phyloP scores from a whole-genome alignment of 169 alveolate species.

The Ichthyophthirius multifiliis region DNA sequence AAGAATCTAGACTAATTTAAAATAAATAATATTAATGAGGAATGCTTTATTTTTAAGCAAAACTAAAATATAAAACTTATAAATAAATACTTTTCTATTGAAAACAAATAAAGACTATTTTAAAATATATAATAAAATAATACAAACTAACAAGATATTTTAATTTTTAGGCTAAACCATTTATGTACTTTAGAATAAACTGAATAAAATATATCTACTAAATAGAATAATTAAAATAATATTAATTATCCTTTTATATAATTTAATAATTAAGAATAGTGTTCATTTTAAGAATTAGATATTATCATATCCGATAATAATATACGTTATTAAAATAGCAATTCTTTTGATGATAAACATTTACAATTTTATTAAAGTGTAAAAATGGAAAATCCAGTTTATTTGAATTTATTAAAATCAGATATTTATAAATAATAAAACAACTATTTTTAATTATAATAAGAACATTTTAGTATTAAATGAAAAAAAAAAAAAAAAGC shows the following conservation, averaged over 20 bases:
- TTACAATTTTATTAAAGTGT: background rate
- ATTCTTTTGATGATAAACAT: background rate
- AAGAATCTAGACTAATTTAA: background rate
- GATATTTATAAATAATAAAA: background rate
- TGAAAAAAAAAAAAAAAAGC: too few species aligned
- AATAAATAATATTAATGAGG: background rate
- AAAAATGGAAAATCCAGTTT: background rate
- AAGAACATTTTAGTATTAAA: too few species aligned
- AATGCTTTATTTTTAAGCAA: background rate
- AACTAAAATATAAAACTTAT: background rate
- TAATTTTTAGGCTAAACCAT: background rate
- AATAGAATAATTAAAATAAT: background rate
- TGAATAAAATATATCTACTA: background rate
- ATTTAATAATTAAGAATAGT: background rate
- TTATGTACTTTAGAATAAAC: background rate
- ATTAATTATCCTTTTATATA: background rate
- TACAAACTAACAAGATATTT: background rate
- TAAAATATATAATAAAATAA: background rate
- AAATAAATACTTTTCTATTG: background rate
- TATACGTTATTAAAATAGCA: background rate
- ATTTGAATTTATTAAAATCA: background rate
- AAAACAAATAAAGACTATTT: background rate
- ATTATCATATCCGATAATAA: background rate
- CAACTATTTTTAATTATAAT: background rate
- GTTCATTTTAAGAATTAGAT: background rate